Evolutionary conservation across 805 yeast species (phyloP).

Genomic region (Priceomyces haplophilus): DNA sequence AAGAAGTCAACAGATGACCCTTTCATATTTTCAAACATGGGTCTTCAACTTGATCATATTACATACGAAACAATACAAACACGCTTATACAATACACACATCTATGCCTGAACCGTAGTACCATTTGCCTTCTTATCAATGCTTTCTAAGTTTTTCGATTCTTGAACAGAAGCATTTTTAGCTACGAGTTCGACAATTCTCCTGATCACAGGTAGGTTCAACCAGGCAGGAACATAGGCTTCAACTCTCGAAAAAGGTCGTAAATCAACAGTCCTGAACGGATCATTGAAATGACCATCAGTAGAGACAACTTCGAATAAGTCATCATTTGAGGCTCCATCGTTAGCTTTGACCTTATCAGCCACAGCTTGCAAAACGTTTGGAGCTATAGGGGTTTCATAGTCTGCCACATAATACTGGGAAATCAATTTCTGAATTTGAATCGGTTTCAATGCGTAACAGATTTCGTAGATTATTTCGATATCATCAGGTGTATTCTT

Average conservation of each 20-base stretch:
- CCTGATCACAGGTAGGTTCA: slow-evolving; percentile 84
- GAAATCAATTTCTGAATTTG: slow-evolving; percentile 91
- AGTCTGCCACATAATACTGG: slow-evolving; percentile 88
- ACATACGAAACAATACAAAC: slow-evolving; percentile 6
- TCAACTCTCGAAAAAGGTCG: slow-evolving; percentile 79
- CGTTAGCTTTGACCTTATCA: slow-evolving; percentile 62
- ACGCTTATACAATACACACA: slow-evolving; percentile 6
- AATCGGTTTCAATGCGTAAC: slow-evolving; percentile 90
- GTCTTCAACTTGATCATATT: not conserved
- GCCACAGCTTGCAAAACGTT: slow-evolving; percentile 80
- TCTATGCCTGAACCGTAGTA: slow-evolving; percentile 3
- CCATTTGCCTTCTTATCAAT: slow-evolving; percentile 6
- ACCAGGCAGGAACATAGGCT: slow-evolving; percentile 93
- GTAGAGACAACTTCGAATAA: slow-evolving; percentile 68
- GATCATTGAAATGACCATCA: slow-evolving; percentile 78
- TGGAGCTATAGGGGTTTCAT: slow-evolving; percentile 87
- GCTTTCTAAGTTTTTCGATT: slow-evolving; percentile 21
- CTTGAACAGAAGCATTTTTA: slow-evolving; percentile 73
- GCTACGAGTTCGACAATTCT: slow-evolving; percentile 86
- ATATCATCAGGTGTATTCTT: slow-evolving; percentile 88
- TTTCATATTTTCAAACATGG: not conserved
- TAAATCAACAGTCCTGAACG: slow-evolving; percentile 69
- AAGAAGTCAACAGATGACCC: slow-evolving; percentile 12
- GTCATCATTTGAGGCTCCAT: slow-evolving; percentile 52
- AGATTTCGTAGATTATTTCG: slow-evolving; percentile 88